A percentile compares a stretch with the other conserved stretches of the same genome.
These are phyloP conservation scores for Kwoniella newhampshirensis DNA, from an alignment of 768 basidiomycete species.

Conservation along the genomic window DNA sequence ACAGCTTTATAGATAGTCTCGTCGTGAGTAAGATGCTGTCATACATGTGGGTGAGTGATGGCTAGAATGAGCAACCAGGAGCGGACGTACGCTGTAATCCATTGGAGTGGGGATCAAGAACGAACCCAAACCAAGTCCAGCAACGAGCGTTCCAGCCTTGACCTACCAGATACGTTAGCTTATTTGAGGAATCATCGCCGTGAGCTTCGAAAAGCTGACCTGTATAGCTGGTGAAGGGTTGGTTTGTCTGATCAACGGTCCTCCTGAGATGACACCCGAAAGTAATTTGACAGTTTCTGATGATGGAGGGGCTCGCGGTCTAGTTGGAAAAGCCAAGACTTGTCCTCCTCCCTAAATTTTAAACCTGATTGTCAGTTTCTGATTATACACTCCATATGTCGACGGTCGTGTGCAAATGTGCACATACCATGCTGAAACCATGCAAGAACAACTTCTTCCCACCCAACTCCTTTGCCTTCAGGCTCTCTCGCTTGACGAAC, in stretches of 20 bases:
- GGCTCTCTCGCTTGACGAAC: slow-evolving; percentile 36
- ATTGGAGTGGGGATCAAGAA: slow-evolving; percentile 42
- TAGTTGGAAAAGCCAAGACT: slow-evolving; percentile 38
- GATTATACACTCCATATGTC: background rate
- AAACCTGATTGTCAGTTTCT: too few species aligned
- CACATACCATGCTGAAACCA: slow-evolving; percentile 47
- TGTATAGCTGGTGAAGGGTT: slow-evolving; percentile 28
- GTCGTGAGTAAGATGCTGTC: slow-evolving; percentile 42
- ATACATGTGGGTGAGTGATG: background rate
- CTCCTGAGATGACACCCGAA: slow-evolving; percentile 39
- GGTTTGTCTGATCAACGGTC: slow-evolving; percentile 37
- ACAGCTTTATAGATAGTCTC: slow-evolving; percentile 18
- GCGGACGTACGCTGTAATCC: slow-evolving; percentile 25
- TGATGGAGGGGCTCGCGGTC: slow-evolving; percentile 29
- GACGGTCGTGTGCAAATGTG: background rate
- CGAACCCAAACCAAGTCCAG: slow-evolving; percentile 32
- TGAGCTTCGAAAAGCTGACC: slow-evolving; percentile 14
- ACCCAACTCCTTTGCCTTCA: slow-evolving; percentile 14
- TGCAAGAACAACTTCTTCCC: slow-evolving; percentile 43
- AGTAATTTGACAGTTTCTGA: slow-evolving; percentile 26
- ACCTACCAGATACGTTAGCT: slow-evolving; percentile 15
- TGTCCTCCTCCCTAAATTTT: slow-evolving; percentile 40
- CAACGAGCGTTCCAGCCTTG: slow-evolving; percentile 35
- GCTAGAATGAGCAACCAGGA: background rate
- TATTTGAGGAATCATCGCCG: background rate